Conservation (phyloP, 2,329 filamentous ascomycete species). For the Allantophomopsis cytisporea region DNA sequence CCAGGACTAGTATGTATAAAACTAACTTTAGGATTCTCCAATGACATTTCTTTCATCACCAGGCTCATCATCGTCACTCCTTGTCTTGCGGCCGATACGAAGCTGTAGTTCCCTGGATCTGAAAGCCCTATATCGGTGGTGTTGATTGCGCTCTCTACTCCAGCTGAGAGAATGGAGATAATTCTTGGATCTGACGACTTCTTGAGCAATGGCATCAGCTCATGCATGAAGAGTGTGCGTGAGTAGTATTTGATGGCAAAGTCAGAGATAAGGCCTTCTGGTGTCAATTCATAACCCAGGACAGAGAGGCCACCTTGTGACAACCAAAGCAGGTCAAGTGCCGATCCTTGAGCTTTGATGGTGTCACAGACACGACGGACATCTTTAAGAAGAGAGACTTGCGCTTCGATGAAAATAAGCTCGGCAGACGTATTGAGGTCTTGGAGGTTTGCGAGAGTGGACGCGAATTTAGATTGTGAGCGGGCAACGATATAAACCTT, state of each 20-base stretch:
- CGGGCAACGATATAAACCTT: constrained; percentile 36
- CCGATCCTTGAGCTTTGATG: background rate
- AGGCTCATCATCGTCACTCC: no score
- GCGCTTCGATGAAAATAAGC: background rate
- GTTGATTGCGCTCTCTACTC: constrained; percentile 12
- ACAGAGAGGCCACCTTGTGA: background rate
- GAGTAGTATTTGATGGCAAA: constrained; percentile 16
- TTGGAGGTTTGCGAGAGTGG: constrained; percentile 20
- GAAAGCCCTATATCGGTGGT: constrained; percentile 10
- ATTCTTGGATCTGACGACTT: constrained; percentile 7
- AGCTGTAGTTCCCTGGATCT: no score
- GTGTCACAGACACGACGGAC: background rate
- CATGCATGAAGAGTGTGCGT: constrained; percentile 12
- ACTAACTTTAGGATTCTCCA: no score
- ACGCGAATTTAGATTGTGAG: constrained; percentile 17
- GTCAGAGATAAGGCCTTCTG: constrained; percentile 14
- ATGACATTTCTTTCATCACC: no score
- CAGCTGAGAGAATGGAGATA: constrained; percentile 18
- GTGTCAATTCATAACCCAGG: constrained; percentile 8
- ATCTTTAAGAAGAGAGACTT: background rate
- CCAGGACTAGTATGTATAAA: no score
- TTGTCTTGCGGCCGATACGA: no score
- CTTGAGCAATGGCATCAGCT: constrained; percentile 11
- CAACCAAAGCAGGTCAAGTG: background rate
- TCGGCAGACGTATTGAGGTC: constrained; percentile 24